Base-by-base conservation (phyloP, 2,329 filamentous ascomycete species). In the Cordyceps cicadae region DNA sequence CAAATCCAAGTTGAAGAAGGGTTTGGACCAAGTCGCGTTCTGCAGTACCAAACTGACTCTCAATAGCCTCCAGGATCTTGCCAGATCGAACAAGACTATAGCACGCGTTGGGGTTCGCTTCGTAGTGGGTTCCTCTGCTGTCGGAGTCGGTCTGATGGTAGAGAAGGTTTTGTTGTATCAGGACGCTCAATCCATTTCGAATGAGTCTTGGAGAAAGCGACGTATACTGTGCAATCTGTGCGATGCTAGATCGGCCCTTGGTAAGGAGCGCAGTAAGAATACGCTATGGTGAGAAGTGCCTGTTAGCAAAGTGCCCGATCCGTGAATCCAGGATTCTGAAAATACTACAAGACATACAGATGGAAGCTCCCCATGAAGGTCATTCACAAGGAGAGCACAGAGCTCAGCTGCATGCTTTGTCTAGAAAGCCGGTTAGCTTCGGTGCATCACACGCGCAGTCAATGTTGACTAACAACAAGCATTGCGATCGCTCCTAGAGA, bases 351-450 rank as follows among this genome's bases (percentile, higher is more conserved):
- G n/a, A 29, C 88, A 70, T 88, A 97, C 93, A 72, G 91, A 90
- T 64, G 92, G 91, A 62, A 97, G 85, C 77, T 96, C 90, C 71
- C 94, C 94, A 74, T 94, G 93, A 62, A 90, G 82, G 72, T 97
- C 92, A 71, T 92, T 87, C 65, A 97, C 87, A 64, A 97, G 83
- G 72, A 96, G 86, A 78, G 87, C 84, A 79, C 91, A 96, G 71
- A 97, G 89, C 83, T 97, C 90, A 70, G 88, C 86, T 67, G 89
- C 82, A 72, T 89, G 84, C 78, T 91, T 86, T 63, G 84, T 85
- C 85, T 87, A 64, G 21, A 49, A 46, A 53, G 57, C 26, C 19
- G 62, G 54, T 48, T 54, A 24, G 58, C 53, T 49, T 60, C 61
- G 70, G 68, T 53, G 52, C 52, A n/a, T 41, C 37, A 34, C 61